These are phyloP conservation scores for Camelina sativa DNA, from an alignment of 345 rosid species.

Conservation along the genomic window DNA sequence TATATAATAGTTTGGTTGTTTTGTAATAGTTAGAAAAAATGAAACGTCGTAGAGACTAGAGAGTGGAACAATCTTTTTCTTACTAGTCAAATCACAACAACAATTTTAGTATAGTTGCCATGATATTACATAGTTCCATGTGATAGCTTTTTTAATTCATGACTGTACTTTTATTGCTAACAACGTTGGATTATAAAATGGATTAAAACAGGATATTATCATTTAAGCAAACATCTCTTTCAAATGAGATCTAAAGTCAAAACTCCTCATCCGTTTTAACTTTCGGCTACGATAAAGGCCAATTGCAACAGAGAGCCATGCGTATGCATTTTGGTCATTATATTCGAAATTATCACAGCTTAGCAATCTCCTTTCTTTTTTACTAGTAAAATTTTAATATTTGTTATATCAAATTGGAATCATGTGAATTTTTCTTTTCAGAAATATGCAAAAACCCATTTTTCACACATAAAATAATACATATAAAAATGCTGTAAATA, in stretches of 20 bases:
- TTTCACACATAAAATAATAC: too few relatives aligned
- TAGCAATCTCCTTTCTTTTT: neutral
- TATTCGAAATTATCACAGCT: neutral
- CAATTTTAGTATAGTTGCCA: neutral
- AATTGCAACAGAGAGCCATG: constrained; percentile 21
- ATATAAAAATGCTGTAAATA: too few relatives aligned
- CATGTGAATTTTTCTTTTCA: neutral
- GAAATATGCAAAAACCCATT: neutral
- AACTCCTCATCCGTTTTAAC: constrained; percentile 11
- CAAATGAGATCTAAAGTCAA: constrained; percentile 32
- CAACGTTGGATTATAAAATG: constrained; percentile 23
- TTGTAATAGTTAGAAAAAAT: constrained; percentile 6
- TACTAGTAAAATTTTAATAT: neutral
- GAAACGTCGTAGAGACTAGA: constrained; percentile 21
- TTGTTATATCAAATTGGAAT: neutral
- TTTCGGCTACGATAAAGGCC: constrained; percentile 29
- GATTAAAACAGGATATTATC: constrained; percentile 1
- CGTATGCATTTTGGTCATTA: neutral
- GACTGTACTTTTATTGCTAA: constrained; percentile 9
- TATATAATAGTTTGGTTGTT: constrained; percentile 18
- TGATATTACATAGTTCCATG: neutral
- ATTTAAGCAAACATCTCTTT: constrained; percentile 20
- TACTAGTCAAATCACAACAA: constrained; percentile 32
- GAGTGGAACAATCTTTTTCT: constrained; percentile 16
- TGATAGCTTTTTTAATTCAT: neutral